phyloP scores from a whole-genome alignment of 2,329 filamentous ascomycete genomes.

The Didymellaceae sp. region DNA sequence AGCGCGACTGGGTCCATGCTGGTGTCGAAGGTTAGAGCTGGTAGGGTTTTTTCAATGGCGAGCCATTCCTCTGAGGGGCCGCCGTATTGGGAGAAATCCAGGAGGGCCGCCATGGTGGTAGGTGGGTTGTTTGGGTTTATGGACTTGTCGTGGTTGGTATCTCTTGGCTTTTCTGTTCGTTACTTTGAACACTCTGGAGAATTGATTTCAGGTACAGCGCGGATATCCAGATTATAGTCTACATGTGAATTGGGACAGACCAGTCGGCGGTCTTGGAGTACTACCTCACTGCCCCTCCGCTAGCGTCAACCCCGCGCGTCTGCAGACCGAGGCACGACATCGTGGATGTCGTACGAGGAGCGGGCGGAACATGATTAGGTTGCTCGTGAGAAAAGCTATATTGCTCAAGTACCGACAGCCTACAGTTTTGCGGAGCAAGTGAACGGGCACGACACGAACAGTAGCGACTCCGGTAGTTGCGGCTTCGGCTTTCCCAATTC shows the following conservation, averaged over 20 bases:
- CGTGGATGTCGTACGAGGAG: neutral
- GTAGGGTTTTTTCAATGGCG: conserved; percentile 38
- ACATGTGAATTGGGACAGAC: too few species aligned
- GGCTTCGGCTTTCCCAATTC: conserved; percentile 3
- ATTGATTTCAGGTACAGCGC: too few species aligned
- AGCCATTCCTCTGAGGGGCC: conserved; percentile 44
- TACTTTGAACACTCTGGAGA: too few species aligned
- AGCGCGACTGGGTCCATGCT: conserved; percentile 24
- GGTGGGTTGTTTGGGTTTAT: neutral
- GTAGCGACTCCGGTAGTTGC: too few species aligned
- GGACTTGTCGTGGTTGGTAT: too few species aligned
- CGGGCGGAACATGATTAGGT: neutral
- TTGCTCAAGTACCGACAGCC: neutral
- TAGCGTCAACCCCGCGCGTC: conserved; percentile 19
- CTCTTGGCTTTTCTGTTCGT: too few species aligned
- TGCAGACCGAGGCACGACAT: conserved; percentile 17
- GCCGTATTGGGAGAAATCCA: conserved; percentile 40
- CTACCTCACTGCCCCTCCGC: conserved; percentile 11
- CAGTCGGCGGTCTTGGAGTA: neutral
- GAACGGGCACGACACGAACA: neutral
- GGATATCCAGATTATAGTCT: too few species aligned
- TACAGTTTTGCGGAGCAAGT: neutral
- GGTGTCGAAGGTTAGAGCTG: conserved; percentile 31
- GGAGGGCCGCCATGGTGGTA: conserved; percentile 15
- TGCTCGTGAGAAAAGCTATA: neutral